Percentiles rank a stretch among this genome's conserved stretches.
Evolutionary conservation across 257 asterid species (phyloP).

Genomic region (Gynochthodes officinalis): DNA sequence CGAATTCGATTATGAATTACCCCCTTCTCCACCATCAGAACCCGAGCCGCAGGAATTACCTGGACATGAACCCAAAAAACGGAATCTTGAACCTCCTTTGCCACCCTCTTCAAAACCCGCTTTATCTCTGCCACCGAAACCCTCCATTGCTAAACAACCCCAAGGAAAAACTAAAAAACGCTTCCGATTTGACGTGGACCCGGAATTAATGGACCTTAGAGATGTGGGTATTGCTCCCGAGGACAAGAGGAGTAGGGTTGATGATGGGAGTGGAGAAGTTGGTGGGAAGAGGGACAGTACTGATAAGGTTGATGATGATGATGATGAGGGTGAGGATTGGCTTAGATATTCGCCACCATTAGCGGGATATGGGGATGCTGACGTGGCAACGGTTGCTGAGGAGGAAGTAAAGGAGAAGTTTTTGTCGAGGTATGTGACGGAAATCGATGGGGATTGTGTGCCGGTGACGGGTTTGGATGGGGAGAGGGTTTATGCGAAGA

Average conservation of each 20-base stretch:
- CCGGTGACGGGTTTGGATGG: conserved; percentile 94
- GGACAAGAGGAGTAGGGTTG: conserved; percentile 22
- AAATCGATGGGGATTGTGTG: conserved; percentile 81
- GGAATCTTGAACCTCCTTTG: conserved; percentile 11
- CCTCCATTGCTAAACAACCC: conserved; percentile 32
- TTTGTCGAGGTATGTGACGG: conserved; percentile 65
- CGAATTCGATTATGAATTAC: conserved; percentile 42
- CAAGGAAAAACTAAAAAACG: conserved; percentile 49
- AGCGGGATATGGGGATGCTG: conserved; percentile 41
- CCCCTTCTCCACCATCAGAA: conserved; percentile 50
- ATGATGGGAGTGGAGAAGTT: conserved; percentile 10
- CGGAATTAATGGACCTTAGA: background rate
- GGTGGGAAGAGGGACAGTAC: conserved; percentile 12
- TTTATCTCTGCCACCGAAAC: conserved; percentile 48
- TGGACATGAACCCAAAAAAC: background rate
- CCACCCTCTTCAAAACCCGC: conserved; percentile 36
- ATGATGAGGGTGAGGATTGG: conserved; percentile 62
- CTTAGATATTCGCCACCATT: conserved; percentile 47
- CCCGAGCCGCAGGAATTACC: conserved; percentile 25
- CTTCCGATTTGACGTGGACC: conserved; percentile 30
- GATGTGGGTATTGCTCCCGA: background rate
- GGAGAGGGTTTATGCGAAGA: conserved; percentile 89
- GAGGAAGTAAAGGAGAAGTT: conserved; percentile 46
- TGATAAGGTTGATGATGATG: background rate
- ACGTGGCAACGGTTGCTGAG: conserved; percentile 31